phyloP scores from a whole-genome alignment of 2,329 filamentous ascomycete genomes.

The Phaeosphaeriaceae sp. region DNA sequence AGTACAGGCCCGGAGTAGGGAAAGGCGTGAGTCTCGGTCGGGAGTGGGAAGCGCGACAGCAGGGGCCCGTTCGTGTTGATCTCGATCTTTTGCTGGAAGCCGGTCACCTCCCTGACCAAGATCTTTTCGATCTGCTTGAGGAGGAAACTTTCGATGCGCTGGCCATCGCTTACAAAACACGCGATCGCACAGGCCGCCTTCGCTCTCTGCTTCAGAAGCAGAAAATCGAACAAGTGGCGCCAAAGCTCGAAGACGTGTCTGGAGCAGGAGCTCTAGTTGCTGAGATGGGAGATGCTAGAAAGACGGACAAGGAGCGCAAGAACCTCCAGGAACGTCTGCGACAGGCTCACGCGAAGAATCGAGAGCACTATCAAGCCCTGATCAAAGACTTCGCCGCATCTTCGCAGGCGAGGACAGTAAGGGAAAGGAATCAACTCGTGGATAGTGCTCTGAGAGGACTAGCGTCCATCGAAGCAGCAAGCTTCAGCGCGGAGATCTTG shows the following conservation, averaged over 20 bases:
- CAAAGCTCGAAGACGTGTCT: conserved; percentile 40
- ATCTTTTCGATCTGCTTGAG: conserved; percentile 28
- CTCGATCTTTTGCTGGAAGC: conserved; percentile 29
- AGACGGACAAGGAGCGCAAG: conserved; percentile 16
- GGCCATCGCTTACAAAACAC: conserved; percentile 41
- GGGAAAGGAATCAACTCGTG: conserved; percentile 36
- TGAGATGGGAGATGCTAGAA: conserved; percentile 19
- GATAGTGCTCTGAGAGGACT: conserved; percentile 36
- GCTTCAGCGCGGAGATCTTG: conserved; percentile 43
- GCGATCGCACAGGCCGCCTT: conserved; percentile 30
- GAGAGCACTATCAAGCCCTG: conserved; percentile 27
- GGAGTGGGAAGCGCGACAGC: conserved; percentile 29
- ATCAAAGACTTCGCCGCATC: conserved; percentile 22
- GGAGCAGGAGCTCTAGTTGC: conserved; percentile 39
- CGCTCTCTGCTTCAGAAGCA: conserved; percentile 34
- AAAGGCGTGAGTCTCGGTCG: conserved; percentile 27
- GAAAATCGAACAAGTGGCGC: conserved; percentile 35
- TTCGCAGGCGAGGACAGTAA: conserved; percentile 10
- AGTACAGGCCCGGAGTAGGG: conserved; percentile 16
- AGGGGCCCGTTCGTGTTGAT: conserved; percentile 22
- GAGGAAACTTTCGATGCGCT: conserved; percentile 42
- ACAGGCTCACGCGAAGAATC: conserved; percentile 38
- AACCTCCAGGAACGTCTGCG: conserved; percentile 34
- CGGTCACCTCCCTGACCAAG: conserved; percentile 22
- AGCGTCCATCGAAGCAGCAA: conserved; percentile 33